Base-by-base conservation (phyloP, 2,329 filamentous ascomycete species). In the Monilinia polystroma region DNA sequence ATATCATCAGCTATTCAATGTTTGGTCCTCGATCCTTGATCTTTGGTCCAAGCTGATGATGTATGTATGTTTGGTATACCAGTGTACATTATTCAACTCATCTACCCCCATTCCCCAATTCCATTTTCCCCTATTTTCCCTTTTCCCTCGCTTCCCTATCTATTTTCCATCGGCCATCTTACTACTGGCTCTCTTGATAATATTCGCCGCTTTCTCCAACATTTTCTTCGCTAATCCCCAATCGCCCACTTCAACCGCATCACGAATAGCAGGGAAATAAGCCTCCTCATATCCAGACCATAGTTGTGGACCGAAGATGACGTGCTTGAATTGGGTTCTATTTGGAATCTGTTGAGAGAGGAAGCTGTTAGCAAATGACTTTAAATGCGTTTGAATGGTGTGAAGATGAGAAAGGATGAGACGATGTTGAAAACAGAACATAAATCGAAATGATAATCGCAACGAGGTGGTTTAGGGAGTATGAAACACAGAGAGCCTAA, bases 241-340 rank as follows among this genome's bases (percentile, higher is more conserved):
- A 73, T 96, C 86, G 35, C 85, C 84, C 4, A 82, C 84, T 69
- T 90, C 86, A 52, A 97, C 82, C 11, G 90, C 88, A 74, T 97
- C 93, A 66, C 92, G 84, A 66, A 97, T 90, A n/a, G 89, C 89
- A 0, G 94, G 94, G 79, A 96, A 96, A 69, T 86, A 86, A 0
- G 85, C 85, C 66, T 85, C 84, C 43, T 90, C 85, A 71, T 89
- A 85, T 49, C 84, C 86, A 45, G 88, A 88, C 89, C 92, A 93
- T 3, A 86, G 81, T 74, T 92, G 86, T 0, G 95, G 95, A 1
- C 91, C 94, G 76, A 93, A 96, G 66, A 99, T 80, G 75, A 96
- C 85, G 78, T 97, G 95, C 78, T 96, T 97, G 83, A 93, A 99
- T 79, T 98, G 95, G 6, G 90, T 91, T 70, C 94, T 88, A 73